Percentiles rank a stretch among this genome's conserved stretches.
Evolutionary conservation across 1,284 basidiomycete species (phyloP).

Genomic region (Puccinia coronata): DNA sequence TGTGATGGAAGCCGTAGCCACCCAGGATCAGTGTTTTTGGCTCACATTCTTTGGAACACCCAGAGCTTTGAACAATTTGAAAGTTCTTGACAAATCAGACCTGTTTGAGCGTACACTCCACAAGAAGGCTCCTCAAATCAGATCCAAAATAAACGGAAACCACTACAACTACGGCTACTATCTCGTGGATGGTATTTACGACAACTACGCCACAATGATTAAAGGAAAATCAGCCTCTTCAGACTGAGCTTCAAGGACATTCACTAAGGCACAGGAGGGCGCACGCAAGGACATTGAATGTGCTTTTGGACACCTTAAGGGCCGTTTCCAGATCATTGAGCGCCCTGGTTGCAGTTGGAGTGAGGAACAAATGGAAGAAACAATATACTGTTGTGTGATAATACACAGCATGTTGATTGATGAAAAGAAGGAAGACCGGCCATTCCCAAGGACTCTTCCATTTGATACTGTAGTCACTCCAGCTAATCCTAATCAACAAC

Average conservation of each 20-base stretch:
- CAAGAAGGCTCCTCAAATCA: background rate
- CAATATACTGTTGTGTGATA: constrained; percentile 3
- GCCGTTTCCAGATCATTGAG: constrained; percentile 2
- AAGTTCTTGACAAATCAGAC: background rate
- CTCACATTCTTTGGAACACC: background rate
- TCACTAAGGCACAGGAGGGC: background rate
- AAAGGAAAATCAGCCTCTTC: background rate
- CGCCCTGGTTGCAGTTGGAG: background rate
- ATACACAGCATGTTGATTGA: constrained; percentile 18
- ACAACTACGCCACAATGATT: background rate
- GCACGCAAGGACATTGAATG: constrained; percentile 7
- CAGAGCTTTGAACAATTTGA: background rate
- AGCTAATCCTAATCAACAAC: background rate
- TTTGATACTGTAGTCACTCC: background rate
- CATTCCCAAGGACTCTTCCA: background rate
- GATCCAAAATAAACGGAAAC: too few species aligned
- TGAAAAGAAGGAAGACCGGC: background rate
- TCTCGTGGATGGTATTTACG: constrained; percentile 17
- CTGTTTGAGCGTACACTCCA: background rate
- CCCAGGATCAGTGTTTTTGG: background rate
- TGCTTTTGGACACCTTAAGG: background rate
- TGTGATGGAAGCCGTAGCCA: too few species aligned
- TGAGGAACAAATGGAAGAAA: background rate
- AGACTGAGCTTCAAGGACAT: background rate
- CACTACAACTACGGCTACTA: background rate